phyloP scores from a whole-genome alignment of 192 early-diverging fungal genomes.

The Linnemannia elongata region DNA sequence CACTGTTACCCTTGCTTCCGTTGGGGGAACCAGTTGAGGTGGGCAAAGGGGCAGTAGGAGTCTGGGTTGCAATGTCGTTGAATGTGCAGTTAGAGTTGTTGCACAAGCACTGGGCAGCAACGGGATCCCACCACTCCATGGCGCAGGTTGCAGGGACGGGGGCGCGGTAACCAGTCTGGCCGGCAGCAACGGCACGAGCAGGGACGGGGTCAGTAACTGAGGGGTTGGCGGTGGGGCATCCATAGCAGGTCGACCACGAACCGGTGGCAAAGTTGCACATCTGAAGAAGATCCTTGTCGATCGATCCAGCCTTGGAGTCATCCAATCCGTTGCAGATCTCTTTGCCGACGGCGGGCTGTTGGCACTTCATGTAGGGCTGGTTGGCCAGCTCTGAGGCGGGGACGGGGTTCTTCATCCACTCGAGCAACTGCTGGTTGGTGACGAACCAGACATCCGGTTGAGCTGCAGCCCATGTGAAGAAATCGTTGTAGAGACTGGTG shows the following conservation, averaged over 20 bases:
- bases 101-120: conserved; percentile 73
- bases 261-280: conserved; percentile 63
- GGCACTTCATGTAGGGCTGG: conserved; percentile 78
- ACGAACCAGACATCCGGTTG: conserved; percentile 81
- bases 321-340: conserved; percentile 83
- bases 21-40: neutral
- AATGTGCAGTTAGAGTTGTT: conserved; percentile 66
- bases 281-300: conserved; percentile 55
- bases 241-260: conserved; percentile 69
- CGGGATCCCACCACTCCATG: conserved; percentile 79
- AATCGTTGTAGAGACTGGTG: conserved; percentile 52
- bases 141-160: conserved; percentile 73
- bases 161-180: conserved; percentile 54
- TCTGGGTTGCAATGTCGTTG: conserved; percentile 60
- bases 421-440: conserved; percentile 74
- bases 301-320: conserved; percentile 43
- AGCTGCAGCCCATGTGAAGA: conserved; percentile 66
- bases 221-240: conserved; percentile 63
- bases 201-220: conserved; percentile 60
- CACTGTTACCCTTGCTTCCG: neutral
- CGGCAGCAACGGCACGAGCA: conserved; percentile 30
- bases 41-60: conserved; percentile 6
- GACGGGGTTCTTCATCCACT: conserved; percentile 87
- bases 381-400: conserved; percentile 71
- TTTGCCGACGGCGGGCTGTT: conserved; percentile 65